Evolutionary conservation across 495 filamentous ascomycete genomes (phyloP), one percentile per base, ranked within the genome.

Genomic region (Aspergillus bridgeri): DNA sequence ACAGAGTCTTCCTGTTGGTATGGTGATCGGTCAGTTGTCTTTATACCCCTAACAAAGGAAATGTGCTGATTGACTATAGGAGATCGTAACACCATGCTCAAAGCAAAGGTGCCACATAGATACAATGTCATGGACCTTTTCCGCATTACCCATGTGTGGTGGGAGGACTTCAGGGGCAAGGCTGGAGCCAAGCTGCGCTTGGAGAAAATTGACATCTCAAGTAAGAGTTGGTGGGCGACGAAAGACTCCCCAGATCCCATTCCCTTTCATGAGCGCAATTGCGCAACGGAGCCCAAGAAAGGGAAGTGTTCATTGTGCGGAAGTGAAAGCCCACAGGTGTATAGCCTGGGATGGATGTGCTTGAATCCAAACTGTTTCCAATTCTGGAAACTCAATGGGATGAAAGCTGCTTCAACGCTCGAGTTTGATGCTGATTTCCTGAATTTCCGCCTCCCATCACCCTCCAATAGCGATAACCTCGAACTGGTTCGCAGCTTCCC

Each of bases 71-170:
- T 48, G 3, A 6, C 42, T 19, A 27, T 56, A 83, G 88, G 85
- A 0, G 63, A 79, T 29, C 65, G 70, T 5, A 84, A 89, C 58
- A 68, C 62, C 0, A 63, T 78, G 2, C 76, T 82, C n/a, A 76
- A 78, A 0, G 76, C 79, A 7, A 70, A 76, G 19, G 69, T 89
- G 4, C 83, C 84, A 0, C 78, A 90, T 64, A 75, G 79, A 0
- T 95, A 87, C 61, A 84, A 82, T 50, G 84, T 94, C 1, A 78
- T 93, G 47, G 89, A 71, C n/a, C 87, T 77, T 64, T 95, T 92
- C 65, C 82, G 85, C 25, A 71, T 90, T 18, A 89, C 86, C 0
- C 72, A 88, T 33, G 71, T 91, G 2, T 96, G 91, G 91, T 73
- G 65, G 17, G 90, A 96, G 62, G 80, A 75, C 48, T 62, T 68